Base-by-base conservation (phyloP, 2,329 filamentous ascomycete genomes). In the Sporothrix variecibatus region DNA sequence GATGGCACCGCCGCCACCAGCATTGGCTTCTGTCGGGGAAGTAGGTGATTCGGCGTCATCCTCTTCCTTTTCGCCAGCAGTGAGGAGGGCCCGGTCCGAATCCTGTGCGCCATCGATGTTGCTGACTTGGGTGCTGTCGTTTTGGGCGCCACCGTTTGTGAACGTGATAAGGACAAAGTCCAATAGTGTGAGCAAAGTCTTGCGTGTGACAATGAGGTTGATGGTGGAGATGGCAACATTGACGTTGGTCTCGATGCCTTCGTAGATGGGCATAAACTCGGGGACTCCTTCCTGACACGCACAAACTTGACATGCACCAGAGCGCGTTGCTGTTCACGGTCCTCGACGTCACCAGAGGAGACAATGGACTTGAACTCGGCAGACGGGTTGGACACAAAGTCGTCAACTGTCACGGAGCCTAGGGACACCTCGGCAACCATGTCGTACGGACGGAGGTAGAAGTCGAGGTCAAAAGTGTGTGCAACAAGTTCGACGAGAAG, bases 141-240 rank as follows among this genome's bases (percentile, higher is more conserved):
- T 26, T 74, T 88, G 87, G 72, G 86, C 87, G 8, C 87, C 87
- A 75, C 87, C 90, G 51, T 72, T 69, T 0, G 95, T 92, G 79
- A 99, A 99, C 0, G 96, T 99, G 56, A 94, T 87, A 23, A 99
- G 89, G 46, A 98, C 91, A 79, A 99, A 99, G 81, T 99, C 96
- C 60, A 99, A 84, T 0, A 99, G 85, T 0, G 95, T 99, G 72
- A 99, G 86, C 2, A 99, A 85, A 0, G 97, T 99, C 82, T 93
- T 95, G 77, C 97, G 88, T 0, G 97, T 99, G 9, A 99, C 94
- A 46, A 99, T 90, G 28, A 99, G 82, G 80, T 98, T 98, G 84
- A 99, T 97, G 0, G 96, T 99, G 0, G 96, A 98, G 15, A 99
- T 91, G 0, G 91, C 91, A 1, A 96, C 92, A 75, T 97, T 94